Evolutionary conservation across 2,329 filamentous ascomycete genomes (phyloP).

Genomic region (Thelonectria discophora): DNA sequence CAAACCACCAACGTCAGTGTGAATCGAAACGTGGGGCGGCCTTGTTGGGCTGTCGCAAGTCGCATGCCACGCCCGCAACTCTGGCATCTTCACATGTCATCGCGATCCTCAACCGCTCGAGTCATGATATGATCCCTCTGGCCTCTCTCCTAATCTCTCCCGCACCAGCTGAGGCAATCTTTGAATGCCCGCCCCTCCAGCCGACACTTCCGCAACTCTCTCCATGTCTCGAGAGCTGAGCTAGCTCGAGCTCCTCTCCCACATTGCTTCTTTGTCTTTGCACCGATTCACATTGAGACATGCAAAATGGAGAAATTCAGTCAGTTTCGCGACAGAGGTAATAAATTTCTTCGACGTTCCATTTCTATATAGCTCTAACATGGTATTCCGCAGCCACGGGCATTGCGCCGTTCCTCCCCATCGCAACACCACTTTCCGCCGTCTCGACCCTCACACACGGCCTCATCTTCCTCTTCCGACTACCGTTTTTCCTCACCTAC

Average conservation of each 20-base stretch:
- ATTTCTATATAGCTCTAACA: constrained; percentile 23
- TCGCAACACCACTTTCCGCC: constrained; percentile 70
- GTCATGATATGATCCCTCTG: constrained; percentile 12
- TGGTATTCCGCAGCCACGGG: constrained; percentile 74
- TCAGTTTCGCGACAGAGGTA: constrained; percentile 90
- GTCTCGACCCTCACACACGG: constrained; percentile 71
- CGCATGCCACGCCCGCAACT: neutral
- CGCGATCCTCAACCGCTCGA: neutral
- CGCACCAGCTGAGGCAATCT: constrained; percentile 10
- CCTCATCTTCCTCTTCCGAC: constrained; percentile 80
- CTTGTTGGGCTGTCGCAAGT: constrained; percentile 14
- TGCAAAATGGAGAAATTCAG: constrained; percentile 89
- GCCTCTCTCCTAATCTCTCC: constrained; percentile 8
- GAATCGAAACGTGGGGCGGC: constrained; percentile 22
- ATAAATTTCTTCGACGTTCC: neutral
- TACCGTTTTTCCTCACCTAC: constrained; percentile 78
- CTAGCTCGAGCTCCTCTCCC: constrained; percentile 19
- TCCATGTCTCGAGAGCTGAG: constrained; percentile 39
- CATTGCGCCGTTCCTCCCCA: constrained; percentile 93
- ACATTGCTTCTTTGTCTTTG: constrained; percentile 18
- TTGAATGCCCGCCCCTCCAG: constrained; percentile 2
- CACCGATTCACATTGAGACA: constrained; percentile 12
- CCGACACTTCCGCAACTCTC: constrained; percentile 18
- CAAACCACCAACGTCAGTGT: constrained; percentile 8
- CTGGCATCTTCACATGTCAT: constrained; percentile 25